Evolutionary conservation across 495 filamentous ascomycete species (phyloP).

Genomic region (Tirmania nivea): DNA sequence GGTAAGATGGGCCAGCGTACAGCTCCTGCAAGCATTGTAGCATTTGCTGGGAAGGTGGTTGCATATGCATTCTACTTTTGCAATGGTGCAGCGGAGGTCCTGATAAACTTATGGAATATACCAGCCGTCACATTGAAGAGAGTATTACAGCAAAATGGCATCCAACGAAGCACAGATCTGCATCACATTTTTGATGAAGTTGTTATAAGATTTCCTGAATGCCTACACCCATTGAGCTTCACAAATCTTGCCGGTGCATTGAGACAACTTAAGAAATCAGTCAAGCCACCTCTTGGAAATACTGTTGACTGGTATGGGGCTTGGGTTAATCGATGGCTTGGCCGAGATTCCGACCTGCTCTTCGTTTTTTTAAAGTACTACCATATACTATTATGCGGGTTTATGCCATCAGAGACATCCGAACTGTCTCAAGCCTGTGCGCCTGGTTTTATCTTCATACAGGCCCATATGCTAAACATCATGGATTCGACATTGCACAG

Average conservation of each 20-base stretch:
- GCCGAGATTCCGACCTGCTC: slow-evolving; percentile 77
- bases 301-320: slow-evolving; percentile 64
- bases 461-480: slow-evolving; percentile 63
- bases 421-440: slow-evolving; percentile 42
- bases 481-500: slow-evolving; percentile 75
- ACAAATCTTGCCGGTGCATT: slow-evolving; percentile 39
- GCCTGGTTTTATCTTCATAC: slow-evolving; percentile 63
- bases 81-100: slow-evolving; percentile 65
- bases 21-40: slow-evolving; percentile 77
- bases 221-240: slow-evolving; percentile 50
- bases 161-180: slow-evolving; percentile 25
- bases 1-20: slow-evolving; percentile 78
- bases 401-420: slow-evolving; percentile 42
- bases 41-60: slow-evolving; percentile 81
- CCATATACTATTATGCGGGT: slow-evolving; percentile 61
- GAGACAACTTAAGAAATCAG: slow-evolving; percentile 42
- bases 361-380: slow-evolving; percentile 89
- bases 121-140: slow-evolving; percentile 43
- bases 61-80: slow-evolving; percentile 96
- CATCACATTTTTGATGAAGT: slow-evolving; percentile 35
- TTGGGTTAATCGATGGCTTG: slow-evolving; percentile 73
- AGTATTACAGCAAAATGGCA: slow-evolving; percentile 40
- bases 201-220: slow-evolving; percentile 46
- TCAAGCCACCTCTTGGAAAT: slow-evolving; percentile 44
- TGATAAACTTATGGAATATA: slow-evolving; percentile 65